These are phyloP conservation scores for Fusarium sarcochroum DNA, from an alignment of 2,329 filamentous ascomycete species.

Conservation along the genomic window DNA sequence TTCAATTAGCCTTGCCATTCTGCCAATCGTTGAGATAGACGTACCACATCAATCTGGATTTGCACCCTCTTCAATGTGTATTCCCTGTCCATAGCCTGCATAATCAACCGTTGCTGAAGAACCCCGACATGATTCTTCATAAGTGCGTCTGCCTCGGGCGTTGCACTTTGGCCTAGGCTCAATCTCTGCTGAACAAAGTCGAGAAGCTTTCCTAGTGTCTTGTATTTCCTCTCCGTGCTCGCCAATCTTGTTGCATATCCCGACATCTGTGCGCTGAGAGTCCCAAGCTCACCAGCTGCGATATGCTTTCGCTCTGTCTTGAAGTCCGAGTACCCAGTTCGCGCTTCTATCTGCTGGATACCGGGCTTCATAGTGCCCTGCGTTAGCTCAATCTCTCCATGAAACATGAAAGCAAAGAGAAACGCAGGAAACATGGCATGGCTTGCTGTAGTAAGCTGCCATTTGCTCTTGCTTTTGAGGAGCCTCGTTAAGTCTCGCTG, in stretches of 20 bases:
- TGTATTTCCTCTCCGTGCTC: slow-evolving; percentile 55
- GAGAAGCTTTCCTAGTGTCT: slow-evolving; percentile 53
- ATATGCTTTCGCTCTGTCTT: slow-evolving; percentile 47
- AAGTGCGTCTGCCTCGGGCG: slow-evolving; percentile 33
- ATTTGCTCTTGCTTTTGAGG: slow-evolving; percentile 47
- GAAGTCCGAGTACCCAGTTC: slow-evolving; percentile 55
- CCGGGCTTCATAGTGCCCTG: slow-evolving; percentile 51
- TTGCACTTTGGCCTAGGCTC: not conserved
- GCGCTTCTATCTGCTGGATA: slow-evolving; percentile 54
- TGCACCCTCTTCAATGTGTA: slow-evolving; percentile 56
- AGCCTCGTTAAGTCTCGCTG: slow-evolving; percentile 40
- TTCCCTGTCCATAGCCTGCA: slow-evolving; percentile 55
- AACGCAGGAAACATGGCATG: slow-evolving; percentile 56
- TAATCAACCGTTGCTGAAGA: slow-evolving; percentile 51
- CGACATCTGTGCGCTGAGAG: slow-evolving; percentile 53
- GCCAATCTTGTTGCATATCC: slow-evolving; percentile 55
- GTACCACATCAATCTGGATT: slow-evolving; percentile 57
- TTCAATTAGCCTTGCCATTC: slow-evolving; percentile 18
- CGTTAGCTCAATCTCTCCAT: slow-evolving; percentile 52
- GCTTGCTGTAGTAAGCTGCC: slow-evolving; percentile 46
- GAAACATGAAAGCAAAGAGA: slow-evolving; percentile 52
- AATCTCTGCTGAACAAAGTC: slow-evolving; percentile 47
- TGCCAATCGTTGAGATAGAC: slow-evolving; percentile 14
- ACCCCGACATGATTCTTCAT: slow-evolving; percentile 49
- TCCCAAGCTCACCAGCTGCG: slow-evolving; percentile 49